Evolutionary conservation across 2,329 filamentous ascomycete species (phyloP).

Genomic region (Esteya vermicola): DNA sequence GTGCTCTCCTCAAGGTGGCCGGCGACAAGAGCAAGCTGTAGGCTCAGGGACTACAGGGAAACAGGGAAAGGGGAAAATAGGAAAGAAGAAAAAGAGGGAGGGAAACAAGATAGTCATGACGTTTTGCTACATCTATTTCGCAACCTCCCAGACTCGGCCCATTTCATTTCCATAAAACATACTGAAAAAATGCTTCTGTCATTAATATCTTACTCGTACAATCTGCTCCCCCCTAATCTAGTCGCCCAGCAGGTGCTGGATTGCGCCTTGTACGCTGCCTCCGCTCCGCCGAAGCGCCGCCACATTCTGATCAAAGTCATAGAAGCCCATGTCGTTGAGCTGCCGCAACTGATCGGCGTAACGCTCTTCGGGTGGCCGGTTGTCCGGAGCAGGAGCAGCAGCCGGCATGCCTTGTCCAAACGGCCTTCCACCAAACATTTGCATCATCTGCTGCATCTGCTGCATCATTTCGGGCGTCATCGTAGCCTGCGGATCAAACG

Average conservation of each 20-base stretch:
- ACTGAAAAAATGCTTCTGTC: no score
- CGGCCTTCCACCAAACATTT: conserved; percentile 26
- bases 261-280: conserved; percentile 84
- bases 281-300: conserved; percentile 76
- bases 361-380: conserved; percentile 78
- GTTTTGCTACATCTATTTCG: no score
- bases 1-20: conserved; percentile 58
- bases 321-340: conserved; percentile 98
- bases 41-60: no score
- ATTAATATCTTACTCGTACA: no score
- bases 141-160: no score
- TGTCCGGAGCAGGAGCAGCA: conserved; percentile 51
- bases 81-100: no score
- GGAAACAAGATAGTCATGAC: no score
- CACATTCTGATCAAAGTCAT: conserved; percentile 88
- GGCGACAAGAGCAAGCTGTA: conserved; percentile 48
- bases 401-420: no score
- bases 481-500: conserved; percentile 15
- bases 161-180: no score
- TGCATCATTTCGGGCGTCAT: conserved; percentile 41
- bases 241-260: conserved; percentile 53
- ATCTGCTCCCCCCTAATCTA: no score
- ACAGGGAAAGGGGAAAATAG: neutral
- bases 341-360: conserved; percentile 84
- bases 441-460: conserved; percentile 40